Percentiles rank a stretch among this genome's conserved stretches.
These are phyloP conservation scores for Jackrogersella minutella DNA, from an alignment of 495 filamentous ascomycete genomes.

Conservation along the genomic window DNA sequence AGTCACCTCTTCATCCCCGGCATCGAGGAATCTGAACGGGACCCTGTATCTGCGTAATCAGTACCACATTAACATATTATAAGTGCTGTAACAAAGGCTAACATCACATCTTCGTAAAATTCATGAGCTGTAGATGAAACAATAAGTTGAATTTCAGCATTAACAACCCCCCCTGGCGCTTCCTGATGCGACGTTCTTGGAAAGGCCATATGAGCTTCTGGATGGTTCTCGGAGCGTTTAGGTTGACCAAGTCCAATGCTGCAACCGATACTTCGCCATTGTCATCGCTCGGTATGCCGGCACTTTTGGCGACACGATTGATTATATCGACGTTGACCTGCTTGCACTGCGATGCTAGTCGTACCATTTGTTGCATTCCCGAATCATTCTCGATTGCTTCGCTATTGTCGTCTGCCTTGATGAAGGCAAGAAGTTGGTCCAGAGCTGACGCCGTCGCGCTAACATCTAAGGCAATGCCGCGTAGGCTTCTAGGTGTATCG, in stretches of 20 bases:
- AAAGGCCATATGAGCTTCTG: slow-evolving; percentile 30
- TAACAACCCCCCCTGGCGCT: slow-evolving; percentile 21
- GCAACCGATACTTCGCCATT: slow-evolving; percentile 11
- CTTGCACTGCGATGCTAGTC: slow-evolving; percentile 32
- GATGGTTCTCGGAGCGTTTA: neutral
- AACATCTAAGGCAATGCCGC: slow-evolving; percentile 25
- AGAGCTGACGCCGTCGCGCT: slow-evolving; percentile 33
- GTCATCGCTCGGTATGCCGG: slow-evolving; percentile 3
- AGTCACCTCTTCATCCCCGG: too few relatives aligned
- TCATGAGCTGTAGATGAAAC: slow-evolving; percentile 23
- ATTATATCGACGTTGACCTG: slow-evolving; percentile 33
- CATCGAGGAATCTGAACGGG: too few relatives aligned
- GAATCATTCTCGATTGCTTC: slow-evolving; percentile 22
- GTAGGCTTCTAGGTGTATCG: slow-evolving; percentile 18
- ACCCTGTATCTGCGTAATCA: slow-evolving; percentile 1
- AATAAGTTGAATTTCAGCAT: slow-evolving; percentile 31
- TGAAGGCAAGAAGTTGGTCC: slow-evolving; percentile 24
- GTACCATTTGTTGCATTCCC: slow-evolving; percentile 21
- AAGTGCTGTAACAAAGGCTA: too few relatives aligned
- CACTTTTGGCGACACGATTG: slow-evolving; percentile 27
- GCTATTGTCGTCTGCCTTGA: slow-evolving; percentile 6
- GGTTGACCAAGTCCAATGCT: slow-evolving; percentile 12
- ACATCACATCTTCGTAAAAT: slow-evolving; percentile 24
- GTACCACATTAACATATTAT: neutral
- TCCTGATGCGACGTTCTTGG: slow-evolving; percentile 24